A percentile compares a stretch with the other conserved stretches of the same genome.
phyloP scores from a whole-genome alignment of 2,329 filamentous ascomycete genomes.

The Huntiella moniliformis region DNA sequence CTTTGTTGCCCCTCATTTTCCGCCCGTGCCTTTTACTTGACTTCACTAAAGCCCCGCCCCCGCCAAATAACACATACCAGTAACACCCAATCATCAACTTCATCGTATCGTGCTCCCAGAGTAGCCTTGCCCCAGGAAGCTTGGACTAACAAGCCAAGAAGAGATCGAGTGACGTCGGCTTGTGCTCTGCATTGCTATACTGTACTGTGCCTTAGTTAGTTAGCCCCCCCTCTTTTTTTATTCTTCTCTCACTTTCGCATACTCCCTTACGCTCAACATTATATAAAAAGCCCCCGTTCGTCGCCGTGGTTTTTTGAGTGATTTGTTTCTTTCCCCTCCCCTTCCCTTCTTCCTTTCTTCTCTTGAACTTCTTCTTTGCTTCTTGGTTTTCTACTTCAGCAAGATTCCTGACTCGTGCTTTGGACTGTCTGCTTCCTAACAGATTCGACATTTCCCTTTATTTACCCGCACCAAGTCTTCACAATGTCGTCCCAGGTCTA shows the following conservation, averaged over 20 bases:
- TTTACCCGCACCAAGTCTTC: slow-evolving; percentile 2
- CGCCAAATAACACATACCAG: too few species aligned
- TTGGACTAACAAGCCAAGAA: too few species aligned
- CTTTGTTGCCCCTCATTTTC: too few species aligned
- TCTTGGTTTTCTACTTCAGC: not conserved
- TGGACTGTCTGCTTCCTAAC: not conserved
- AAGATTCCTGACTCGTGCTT: not conserved
- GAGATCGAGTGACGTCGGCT: too few species aligned
- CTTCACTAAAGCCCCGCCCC: too few species aligned
- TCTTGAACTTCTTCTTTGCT: slow-evolving; percentile 3
- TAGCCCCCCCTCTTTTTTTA: slow-evolving; percentile 4
- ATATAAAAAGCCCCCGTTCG: too few species aligned
- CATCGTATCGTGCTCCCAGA: too few species aligned
- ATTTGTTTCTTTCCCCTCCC: slow-evolving; percentile 1
- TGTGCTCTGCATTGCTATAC: not conserved
- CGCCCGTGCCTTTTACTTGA: too few species aligned
- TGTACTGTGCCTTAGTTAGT: not conserved
- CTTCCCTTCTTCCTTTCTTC: slow-evolving; percentile 8
- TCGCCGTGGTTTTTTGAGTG: too few species aligned
- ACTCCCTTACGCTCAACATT: not conserved
- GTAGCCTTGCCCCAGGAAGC: too few species aligned
- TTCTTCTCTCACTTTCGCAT: slow-evolving; percentile 3
- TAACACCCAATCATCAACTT: too few species aligned
- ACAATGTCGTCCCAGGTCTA: slow-evolving; percentile 9
- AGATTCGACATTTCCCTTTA: slow-evolving; percentile 3